Base-by-base conservation (phyloP, 192 early-diverging fungal genomes). In the Umbelopsis sp. region DNA sequence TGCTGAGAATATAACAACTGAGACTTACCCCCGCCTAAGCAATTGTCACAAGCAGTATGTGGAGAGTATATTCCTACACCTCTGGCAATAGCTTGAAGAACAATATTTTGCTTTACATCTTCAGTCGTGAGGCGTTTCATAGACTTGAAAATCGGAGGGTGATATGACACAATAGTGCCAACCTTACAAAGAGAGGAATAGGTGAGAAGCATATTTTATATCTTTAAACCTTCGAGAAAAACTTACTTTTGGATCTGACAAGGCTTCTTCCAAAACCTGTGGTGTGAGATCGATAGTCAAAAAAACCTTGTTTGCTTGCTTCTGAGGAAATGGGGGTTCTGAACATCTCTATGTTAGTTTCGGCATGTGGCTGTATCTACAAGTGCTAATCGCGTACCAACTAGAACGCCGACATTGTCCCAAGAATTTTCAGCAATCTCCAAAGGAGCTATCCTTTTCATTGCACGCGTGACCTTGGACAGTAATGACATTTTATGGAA, bases 351-450 rank as follows among this genome's bases (percentile, higher is more conserved):
- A 46, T 33, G 25, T 76, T 45, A 25, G 70, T 23, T 35, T 30
- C 27, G 27, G 27, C 27, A 30, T 30, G 3, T 30, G 27, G 1
- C 9, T 18, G 22, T 15, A 45, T 44, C 68, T 20, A 23, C 16
- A 44, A 30, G 20, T 21, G 25, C 4, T 3, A 12, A 16, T 21
- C 21, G 58, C 71, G 9, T 81, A 86, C 84, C 91, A 23, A 95
- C 78, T 37, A 97, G 79, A 27, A 95, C 75, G n/a, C 97, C 96
- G 48, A 96, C 93, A 80, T 97, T 97, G 76, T 97, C 95, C 95
- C 95, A 97, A 12, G 88, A 80, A 16, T 81, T 74, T 52, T 90
- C 92, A 5, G 95, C 93, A 41, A 97, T 82, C 66, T 84, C 86
- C 49, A 94, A 77, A 30, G 95, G 95, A 67, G 95, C 94, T 68